Evolutionary conservation across 202 grass and related monocot species (phyloP).

Genomic region (Hordeum pubiflorum): DNA sequence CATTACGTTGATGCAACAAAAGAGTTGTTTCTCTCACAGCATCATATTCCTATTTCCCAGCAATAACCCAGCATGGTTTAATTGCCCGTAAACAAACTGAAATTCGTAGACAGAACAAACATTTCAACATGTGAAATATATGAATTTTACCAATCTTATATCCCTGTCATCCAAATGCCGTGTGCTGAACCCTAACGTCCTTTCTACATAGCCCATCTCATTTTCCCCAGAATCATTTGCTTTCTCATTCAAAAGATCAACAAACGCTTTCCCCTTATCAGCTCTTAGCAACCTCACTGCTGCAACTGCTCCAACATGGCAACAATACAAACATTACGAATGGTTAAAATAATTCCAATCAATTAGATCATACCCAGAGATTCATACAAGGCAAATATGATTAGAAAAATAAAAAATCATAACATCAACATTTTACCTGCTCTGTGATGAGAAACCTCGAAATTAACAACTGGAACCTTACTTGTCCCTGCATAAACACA

Average conservation of each 20-base stretch:
- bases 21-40: neutral
- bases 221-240: constrained; percentile 44
- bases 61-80: neutral
- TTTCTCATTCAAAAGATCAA: constrained; percentile 79
- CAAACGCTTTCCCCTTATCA: constrained; percentile 81
- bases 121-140: neutral
- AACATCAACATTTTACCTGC: constrained; percentile 29
- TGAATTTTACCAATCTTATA: constrained; percentile 68
- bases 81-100: neutral
- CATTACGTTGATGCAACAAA: neutral
- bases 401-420: constrained; percentile 9
- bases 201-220: constrained; percentile 88
- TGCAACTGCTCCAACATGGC: constrained; percentile 41
- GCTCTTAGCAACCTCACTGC: constrained; percentile 82
- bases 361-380: constrained; percentile 3
- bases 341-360: neutral
- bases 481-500: constrained; percentile 7
- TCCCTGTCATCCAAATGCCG: constrained; percentile 73
- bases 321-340: constrained; percentile 12
- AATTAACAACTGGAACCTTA: constrained; percentile 35
- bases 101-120: neutral
- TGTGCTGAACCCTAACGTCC: constrained; percentile 71
- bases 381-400: neutral
- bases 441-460: constrained; percentile 42
- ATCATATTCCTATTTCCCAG: neutral